A percentile compares a stretch with the other conserved stretches of the same genome.
Conservation (phyloP, 495 filamentous ascomycete species). For the Penicillium canariense region DNA sequence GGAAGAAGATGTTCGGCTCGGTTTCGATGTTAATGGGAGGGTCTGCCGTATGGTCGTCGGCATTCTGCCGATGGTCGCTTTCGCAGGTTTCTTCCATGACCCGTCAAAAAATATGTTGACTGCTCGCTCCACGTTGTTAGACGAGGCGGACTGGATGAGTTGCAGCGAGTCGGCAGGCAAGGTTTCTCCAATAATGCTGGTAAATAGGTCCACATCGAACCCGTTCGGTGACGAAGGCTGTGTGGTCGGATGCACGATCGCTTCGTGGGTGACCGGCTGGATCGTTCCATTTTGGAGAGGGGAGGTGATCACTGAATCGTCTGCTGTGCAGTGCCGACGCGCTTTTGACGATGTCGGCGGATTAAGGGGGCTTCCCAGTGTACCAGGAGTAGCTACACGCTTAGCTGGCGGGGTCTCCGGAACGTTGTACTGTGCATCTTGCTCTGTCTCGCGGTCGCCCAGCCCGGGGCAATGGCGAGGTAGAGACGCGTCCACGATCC, state of each 20-base stretch:
- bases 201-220: constrained; percentile 70
- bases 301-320: not conserved
- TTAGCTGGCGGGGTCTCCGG: constrained; percentile 1
- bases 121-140: constrained; percentile 61
- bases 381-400: not conserved
- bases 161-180: constrained; percentile 52
- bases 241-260: not conserved
- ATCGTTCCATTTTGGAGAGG: not conserved
- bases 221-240: constrained; percentile 15
- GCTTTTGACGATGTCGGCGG: not conserved
- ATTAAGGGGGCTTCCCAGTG: not conserved
- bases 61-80: not conserved
- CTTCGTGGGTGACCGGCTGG: not conserved
- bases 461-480: constrained; percentile 8
- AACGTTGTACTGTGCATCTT: not conserved
- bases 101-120: constrained; percentile 91
- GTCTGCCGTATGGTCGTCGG: not conserved
- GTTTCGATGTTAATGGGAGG: constrained; percentile 1
- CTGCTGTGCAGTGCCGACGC: not conserved
- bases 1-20: not conserved
- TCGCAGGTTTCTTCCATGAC: constrained; percentile 66
- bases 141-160: constrained; percentile 56
- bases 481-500: constrained; percentile 24
- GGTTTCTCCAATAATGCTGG: constrained; percentile 65
- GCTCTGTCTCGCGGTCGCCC: not conserved